Conservation (phyloP, 2,329 filamentous ascomycete genomes). For the Calonectria pauciramosa region DNA sequence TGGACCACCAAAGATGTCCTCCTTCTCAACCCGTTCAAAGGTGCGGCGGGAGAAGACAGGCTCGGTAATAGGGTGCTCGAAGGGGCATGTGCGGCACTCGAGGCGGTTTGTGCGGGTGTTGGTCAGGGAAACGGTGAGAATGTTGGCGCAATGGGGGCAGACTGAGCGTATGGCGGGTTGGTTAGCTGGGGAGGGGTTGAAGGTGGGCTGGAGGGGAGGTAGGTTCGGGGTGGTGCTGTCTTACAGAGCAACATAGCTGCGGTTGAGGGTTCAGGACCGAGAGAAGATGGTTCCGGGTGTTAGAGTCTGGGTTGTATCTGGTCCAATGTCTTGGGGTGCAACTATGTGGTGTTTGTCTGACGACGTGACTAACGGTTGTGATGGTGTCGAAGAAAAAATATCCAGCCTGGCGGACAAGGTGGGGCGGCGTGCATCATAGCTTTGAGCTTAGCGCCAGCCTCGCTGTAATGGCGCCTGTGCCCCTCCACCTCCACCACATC, state of each 20-base stretch:
- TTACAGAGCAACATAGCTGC: conserved; percentile 76
- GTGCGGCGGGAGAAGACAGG: conserved; percentile 86
- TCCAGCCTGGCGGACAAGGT: conserved; percentile 1
- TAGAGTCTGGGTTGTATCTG: background rate
- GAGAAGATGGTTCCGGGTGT: background rate
- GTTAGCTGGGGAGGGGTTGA: conserved; percentile 23
- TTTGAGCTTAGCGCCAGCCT: conserved; percentile 11
- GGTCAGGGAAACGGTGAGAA: conserved; percentile 79
- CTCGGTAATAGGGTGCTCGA: conserved; percentile 85
- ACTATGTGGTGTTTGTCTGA: background rate
- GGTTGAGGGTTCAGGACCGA: background rate
- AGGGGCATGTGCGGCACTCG: conserved; percentile 96
- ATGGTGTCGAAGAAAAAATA: background rate
- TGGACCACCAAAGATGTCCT: conserved; percentile 90
- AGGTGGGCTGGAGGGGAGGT: conserved; percentile 16
- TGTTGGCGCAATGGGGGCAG: conserved; percentile 87
- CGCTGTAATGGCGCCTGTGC: conserved; percentile 5
- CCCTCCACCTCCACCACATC: conserved; percentile 6
- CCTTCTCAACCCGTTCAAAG: conserved; percentile 88
- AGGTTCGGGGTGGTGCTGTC: conserved; percentile 21
- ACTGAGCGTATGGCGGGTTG: conserved; percentile 61
- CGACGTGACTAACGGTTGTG: background rate
- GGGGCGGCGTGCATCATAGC: background rate
- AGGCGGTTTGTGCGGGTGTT: conserved; percentile 80
- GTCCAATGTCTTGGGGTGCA: background rate